Percentiles rank a stretch among this genome's conserved stretches.
Conservation (phyloP, 1,284 basidiomycete species). For the Ustilago nuda region DNA sequence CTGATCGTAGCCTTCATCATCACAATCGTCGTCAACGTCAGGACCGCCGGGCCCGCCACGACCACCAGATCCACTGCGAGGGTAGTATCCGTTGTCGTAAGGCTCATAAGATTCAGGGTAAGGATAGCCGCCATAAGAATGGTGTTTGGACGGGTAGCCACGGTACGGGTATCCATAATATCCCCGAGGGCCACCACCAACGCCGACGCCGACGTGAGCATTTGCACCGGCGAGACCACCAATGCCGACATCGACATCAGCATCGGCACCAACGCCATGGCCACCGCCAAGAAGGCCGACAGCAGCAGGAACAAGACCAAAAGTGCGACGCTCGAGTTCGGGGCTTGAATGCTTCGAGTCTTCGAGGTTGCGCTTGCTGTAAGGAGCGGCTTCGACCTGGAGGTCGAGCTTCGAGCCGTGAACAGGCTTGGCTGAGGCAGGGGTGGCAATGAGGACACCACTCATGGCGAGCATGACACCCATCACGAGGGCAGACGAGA, state of each 20-base stretch:
- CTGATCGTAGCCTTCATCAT: no score
- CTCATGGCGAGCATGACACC: conserved; percentile 36
- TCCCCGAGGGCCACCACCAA: not conserved
- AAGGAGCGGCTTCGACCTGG: conserved; percentile 1
- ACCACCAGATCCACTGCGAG: not conserved
- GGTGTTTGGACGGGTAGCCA: conserved; percentile 6
- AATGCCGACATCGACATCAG: not conserved
- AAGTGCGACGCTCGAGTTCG: conserved; percentile 16
- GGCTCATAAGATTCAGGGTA: not conserved
- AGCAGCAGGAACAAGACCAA: conserved; percentile 1
- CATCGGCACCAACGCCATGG: conserved; percentile 1
- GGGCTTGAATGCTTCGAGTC: not conserved
- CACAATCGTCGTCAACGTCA: not conserved
- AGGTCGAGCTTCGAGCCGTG: conserved; percentile 10
- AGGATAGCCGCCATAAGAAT: conserved; percentile 1
- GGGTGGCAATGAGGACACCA: conserved; percentile 10
- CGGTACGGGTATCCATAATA: conserved; percentile 1
- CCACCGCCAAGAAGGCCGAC: conserved; percentile 1
- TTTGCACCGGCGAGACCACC: not conserved
- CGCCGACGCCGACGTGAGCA: not conserved
- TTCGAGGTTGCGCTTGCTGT: not conserved
- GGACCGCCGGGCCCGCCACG: conserved; percentile 3
- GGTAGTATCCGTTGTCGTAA: not conserved
- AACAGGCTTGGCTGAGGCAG: conserved; percentile 11
- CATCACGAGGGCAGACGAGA: conserved; percentile 25